Percentiles rank a stretch among this genome's conserved stretches.
Conservation (phyloP, 2,329 filamentous ascomycete genomes). For the Ophiostoma perfectum region DNA sequence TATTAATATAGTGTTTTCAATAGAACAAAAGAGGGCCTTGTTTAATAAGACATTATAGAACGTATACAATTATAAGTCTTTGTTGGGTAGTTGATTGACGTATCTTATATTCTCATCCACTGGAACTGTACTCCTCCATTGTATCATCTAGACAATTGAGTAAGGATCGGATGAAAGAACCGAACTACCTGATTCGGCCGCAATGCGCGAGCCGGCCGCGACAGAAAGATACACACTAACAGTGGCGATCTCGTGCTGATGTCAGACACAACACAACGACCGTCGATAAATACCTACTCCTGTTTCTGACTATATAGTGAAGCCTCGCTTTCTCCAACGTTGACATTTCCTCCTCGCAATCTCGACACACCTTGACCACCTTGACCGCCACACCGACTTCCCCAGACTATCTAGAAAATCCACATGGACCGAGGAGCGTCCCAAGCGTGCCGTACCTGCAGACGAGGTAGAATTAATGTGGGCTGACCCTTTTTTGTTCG, state of each 20-base stretch:
- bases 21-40: too few species aligned
- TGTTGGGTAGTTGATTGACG: too few species aligned
- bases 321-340: too few species aligned
- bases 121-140: too few species aligned
- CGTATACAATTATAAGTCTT: too few species aligned
- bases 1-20: too few species aligned
- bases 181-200: not conserved
- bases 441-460: slow-evolving; percentile 6
- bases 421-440: slow-evolving; percentile 8
- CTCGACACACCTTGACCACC: not conserved
- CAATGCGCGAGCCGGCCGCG: not conserved
- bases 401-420: not conserved
- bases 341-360: not conserved
- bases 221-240: not conserved
- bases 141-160: too few species aligned
- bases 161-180: not conserved
- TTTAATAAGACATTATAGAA: too few species aligned
- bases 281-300: not conserved
- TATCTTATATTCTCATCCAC: too few species aligned
- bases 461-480: slow-evolving; percentile 8
- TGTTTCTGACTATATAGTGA: not conserved
- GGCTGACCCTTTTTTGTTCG: not conserved
- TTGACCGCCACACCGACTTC: not conserved
- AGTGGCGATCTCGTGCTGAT: not conserved
- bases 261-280: not conserved